Evolutionary conservation across 208 protist genomes (phyloP), one percentile per base, ranked within the genome.

Genomic region (Borovskyia barvae): DNA sequence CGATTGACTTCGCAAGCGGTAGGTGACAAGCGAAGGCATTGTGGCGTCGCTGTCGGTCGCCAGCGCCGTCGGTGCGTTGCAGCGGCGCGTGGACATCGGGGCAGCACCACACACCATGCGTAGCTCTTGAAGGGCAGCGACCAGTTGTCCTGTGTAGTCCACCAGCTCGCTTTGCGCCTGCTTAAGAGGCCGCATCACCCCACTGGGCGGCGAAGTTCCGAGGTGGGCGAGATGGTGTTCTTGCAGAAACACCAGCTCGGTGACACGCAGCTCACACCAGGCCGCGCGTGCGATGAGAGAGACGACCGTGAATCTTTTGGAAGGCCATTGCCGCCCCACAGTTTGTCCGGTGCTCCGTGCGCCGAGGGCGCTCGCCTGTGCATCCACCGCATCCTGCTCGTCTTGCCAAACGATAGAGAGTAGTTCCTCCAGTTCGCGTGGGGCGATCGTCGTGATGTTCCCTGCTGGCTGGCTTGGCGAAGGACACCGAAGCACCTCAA

Each of bases 191-290:
- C 15, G 24, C 19, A 24, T 28, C 12, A 52, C 22, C 8, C 5
- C 47, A 6, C n/a, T 37, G 3, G 45, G 14, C 7, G 20, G 20
- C 7, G 48, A 42, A 14, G 14, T n/a, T 28, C 41, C 15, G 30
- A 40, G 11, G 3, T 64, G 49, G 5, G 22, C 17, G 9, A 71
- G 49, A 2, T 46, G 25, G 1, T 63, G 40, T 30, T 71, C 64
- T 19, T 71, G 64, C 55, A 29, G 19, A 42, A 71, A 71, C 8
- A 58, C 53, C 8, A 32, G 24, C 40, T 71, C 64, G 0, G 64
- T 55, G 40, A 71, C 42, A 35, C 39, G 64, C 49, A 71, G 39
- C 30, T 71, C 64, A 37, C 64, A 64, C 52, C 54, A 71, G 14
- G 64, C 64, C 8, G 64, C 64, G 0, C 49, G 64, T 17, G 64